These are phyloP conservation scores for Strobilomyces dryophilus DNA, from an alignment of 768 basidiomycete genomes.

Conservation along the genomic window DNA sequence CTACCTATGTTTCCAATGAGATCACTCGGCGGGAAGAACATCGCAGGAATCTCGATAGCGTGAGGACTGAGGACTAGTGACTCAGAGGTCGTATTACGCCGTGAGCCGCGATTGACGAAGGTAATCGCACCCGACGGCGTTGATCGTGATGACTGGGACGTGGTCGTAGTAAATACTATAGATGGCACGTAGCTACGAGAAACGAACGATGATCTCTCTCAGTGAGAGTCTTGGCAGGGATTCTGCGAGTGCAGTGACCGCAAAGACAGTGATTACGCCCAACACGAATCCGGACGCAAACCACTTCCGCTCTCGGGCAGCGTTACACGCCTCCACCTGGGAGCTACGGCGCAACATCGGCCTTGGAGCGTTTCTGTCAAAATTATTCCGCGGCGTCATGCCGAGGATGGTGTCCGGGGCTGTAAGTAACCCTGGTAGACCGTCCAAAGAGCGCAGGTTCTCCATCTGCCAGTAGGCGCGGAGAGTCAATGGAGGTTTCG, in stretches of 20 bases:
- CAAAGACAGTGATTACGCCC: slow-evolving; percentile 9
- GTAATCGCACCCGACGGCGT: no score
- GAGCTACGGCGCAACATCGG: slow-evolving; percentile 10
- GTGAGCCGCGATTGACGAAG: no score
- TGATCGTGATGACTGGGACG: no score
- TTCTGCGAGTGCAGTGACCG: background rate
- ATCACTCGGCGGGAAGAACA: no score
- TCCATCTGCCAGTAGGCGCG: slow-evolving; percentile 47
- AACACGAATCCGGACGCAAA: slow-evolving; percentile 20
- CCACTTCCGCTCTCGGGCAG: slow-evolving; percentile 1
- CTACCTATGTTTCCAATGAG: no score
- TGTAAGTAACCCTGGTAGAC: slow-evolving; percentile 46
- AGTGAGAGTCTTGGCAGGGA: background rate
- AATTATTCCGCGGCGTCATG: slow-evolving; percentile 10
- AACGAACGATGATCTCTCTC: background rate
- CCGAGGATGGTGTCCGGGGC: slow-evolving; percentile 20
- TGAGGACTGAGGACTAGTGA: no score
- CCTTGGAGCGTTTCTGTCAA: slow-evolving; percentile 11
- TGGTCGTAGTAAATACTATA: no score
- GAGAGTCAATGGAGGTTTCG: slow-evolving; percentile 36
- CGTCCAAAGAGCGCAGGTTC: slow-evolving; percentile 55
- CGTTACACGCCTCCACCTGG: no score
- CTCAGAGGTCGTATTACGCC: no score
- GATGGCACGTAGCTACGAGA: no score
- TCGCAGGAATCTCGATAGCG: no score